phyloP scores from a whole-genome alignment of 805 yeast genomes.

The Cephaloascus albidus region DNA sequence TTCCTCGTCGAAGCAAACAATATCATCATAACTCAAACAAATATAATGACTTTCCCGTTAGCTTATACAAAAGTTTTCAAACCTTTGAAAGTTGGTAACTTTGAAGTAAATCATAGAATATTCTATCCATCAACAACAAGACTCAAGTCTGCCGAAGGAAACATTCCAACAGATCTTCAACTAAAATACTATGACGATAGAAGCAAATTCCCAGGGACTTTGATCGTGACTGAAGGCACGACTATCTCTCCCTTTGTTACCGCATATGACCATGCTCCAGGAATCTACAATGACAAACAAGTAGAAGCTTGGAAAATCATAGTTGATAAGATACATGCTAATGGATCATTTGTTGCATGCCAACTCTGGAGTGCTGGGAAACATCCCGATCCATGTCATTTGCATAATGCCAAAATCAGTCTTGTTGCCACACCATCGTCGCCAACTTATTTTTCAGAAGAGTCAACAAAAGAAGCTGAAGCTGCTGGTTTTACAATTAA shows the following conservation, averaged over 20 bases:
- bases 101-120: conserved; percentile 26
- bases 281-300: conserved; percentile 8
- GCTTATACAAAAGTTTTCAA: conserved; percentile 14
- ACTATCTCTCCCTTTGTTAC: conserved; percentile 29
- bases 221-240: conserved; percentile 54
- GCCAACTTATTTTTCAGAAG: conserved; percentile 23
- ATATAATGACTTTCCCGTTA: background rate
- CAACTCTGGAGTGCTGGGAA: conserved; percentile 11
- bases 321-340: conserved; percentile 8
- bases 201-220: conserved; percentile 45
- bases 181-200: conserved; percentile 47
- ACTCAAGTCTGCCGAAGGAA: conserved; percentile 23
- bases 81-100: conserved; percentile 33
- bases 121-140: conserved; percentile 48
- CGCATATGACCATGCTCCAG: conserved; percentile 5
- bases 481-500: conserved; percentile 17
- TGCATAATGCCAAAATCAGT: conserved; percentile 23
- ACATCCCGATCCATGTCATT: conserved; percentile 20
- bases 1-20: no score
- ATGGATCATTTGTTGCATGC: conserved; percentile 5
- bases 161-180: conserved; percentile 36
- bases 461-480: conserved; percentile 19
- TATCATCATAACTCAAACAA: background rate
- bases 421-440: conserved; percentile 28
- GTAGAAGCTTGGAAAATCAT: conserved; percentile 8